Percentiles rank a stretch among this genome's conserved stretches.
phyloP scores from a whole-genome alignment of 2,329 filamentous ascomycete species.

The Neurospora sp. region DNA sequence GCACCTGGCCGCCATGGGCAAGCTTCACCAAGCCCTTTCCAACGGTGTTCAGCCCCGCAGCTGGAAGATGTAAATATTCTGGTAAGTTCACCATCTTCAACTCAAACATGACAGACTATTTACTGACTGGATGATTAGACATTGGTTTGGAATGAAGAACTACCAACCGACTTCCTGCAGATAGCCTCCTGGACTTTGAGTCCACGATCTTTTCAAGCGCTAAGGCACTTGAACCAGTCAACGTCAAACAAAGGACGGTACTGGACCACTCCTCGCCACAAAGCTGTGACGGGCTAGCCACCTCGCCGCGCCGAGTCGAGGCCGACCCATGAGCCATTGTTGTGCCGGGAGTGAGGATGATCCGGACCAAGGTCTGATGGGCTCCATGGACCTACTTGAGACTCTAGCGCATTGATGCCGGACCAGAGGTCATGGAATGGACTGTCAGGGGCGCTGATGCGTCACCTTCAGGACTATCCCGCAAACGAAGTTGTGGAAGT shows the following conservation, averaged over 20 bases:
- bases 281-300: conserved; percentile 1
- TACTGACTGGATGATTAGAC: background rate
- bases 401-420: background rate
- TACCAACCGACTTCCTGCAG: background rate
- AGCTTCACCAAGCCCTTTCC: conserved; percentile 33
- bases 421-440: background rate
- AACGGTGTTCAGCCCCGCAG: conserved; percentile 20
- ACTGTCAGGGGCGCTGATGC: background rate
- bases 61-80: conserved; percentile 28
- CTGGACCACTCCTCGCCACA: conserved; percentile 1
- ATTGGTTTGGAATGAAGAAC: background rate
- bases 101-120: background rate
- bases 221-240: conserved; percentile 1
- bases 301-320: conserved; percentile 1
- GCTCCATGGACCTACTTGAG: background rate
- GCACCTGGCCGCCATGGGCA: conserved; percentile 41
- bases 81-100: conserved; percentile 11
- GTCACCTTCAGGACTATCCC: background rate
- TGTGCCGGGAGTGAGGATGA: background rate
- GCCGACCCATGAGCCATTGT: background rate
- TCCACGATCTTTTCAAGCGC: conserved; percentile 8
- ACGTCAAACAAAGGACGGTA: background rate
- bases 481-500: background rate
- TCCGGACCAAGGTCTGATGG: background rate
- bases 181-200: conserved; percentile 1